Percentiles rank a stretch among this genome's conserved stretches.
Conservation (phyloP, 805 yeast genomes). For the Candida koratica region DNA sequence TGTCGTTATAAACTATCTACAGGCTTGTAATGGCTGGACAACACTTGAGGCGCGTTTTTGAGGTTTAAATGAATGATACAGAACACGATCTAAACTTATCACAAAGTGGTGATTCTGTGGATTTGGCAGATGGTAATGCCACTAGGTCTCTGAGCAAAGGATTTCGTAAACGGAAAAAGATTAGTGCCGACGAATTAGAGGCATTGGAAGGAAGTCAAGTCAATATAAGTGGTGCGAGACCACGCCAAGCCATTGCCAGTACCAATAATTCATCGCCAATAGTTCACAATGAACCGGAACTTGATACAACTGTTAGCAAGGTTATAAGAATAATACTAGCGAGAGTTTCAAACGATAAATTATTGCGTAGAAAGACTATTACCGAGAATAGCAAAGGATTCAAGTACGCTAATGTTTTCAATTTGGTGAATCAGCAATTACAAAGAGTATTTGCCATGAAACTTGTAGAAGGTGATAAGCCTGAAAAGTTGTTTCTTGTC, state of each 20-base stretch:
- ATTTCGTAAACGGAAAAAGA: constrained; percentile 2
- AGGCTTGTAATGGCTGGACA: too few relatives aligned
- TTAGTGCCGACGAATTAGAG: neutral
- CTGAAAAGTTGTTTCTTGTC: constrained; percentile 17
- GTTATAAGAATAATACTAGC: constrained; percentile 19
- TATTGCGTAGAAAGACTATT: constrained; percentile 3
- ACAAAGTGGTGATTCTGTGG: neutral
- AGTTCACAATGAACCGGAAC: too few relatives aligned
- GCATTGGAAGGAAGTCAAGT: constrained; percentile 1
- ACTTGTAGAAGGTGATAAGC: constrained; percentile 16
- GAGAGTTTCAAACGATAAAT: constrained; percentile 10
- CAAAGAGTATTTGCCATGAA: constrained; percentile 26
- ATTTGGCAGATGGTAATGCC: too few relatives aligned
- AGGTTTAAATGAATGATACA: neutral
- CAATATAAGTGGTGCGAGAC: neutral
- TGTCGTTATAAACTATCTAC: too few relatives aligned
- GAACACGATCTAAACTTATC: neutral
- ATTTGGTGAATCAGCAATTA: constrained; percentile 17
- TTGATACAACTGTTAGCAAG: too few relatives aligned
- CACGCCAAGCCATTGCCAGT: too few relatives aligned
- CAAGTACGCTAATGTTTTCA: constrained; percentile 17
- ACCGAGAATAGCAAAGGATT: constrained; percentile 4
- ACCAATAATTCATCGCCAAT: too few relatives aligned
- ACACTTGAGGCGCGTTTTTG: neutral
- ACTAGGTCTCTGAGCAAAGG: too few relatives aligned